Base-by-base conservation (phyloP, 208 protist species). In the Wallacemonas collosoma region DNA sequence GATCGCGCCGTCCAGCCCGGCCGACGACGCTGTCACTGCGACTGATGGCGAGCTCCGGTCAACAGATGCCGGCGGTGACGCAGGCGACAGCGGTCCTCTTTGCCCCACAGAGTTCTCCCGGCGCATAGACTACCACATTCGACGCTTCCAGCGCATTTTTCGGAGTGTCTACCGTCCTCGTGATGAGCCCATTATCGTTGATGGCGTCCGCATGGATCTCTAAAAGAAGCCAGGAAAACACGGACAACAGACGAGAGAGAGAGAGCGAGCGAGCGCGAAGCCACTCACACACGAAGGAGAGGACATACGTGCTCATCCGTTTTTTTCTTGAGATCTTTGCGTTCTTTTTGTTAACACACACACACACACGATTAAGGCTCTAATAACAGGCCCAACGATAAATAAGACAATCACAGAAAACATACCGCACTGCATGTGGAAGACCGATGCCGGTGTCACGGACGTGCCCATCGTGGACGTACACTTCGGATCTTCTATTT, bases 171-270 rank as follows among this genome's bases (percentile, higher is more conserved):
- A 89, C 77, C 79, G 85, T 9, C 90, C 90, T 1, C 76, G 78
- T 5, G 88, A 93, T 36, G 58, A 61, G 15, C 87, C 87, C 1
- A 89, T 95, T 47, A 72, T 95, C 40, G 87, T 95, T 80, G 83
- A 93, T 57, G 90, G 88, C 40, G 86, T 92, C 61, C n/a, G 77
- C 12, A 91, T 88, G 75, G 90, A 95, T 67, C 14, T 63, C 35
- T 66, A 56, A 58, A 40, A 44, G 38, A 26, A 12, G 7, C 11
- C 40, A 72, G n/a, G 64, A 17, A 56, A 57, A 54, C 39, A 39
- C 6, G 17, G 5, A 0, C 8, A 7, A 71, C n/a, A n/a, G 15
- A 12, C 60, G 3, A 17, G 5, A 8, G 14, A 11, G 38, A 40
- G 36, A 8, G 43, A 35, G 50, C 1, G 15, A 60, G 2, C 26